Percentiles rank a stretch among this genome's conserved stretches.
These are phyloP conservation scores for Aspergillus awamori DNA, from an alignment of 2,329 filamentous ascomycete genomes.

Conservation along the genomic window DNA sequence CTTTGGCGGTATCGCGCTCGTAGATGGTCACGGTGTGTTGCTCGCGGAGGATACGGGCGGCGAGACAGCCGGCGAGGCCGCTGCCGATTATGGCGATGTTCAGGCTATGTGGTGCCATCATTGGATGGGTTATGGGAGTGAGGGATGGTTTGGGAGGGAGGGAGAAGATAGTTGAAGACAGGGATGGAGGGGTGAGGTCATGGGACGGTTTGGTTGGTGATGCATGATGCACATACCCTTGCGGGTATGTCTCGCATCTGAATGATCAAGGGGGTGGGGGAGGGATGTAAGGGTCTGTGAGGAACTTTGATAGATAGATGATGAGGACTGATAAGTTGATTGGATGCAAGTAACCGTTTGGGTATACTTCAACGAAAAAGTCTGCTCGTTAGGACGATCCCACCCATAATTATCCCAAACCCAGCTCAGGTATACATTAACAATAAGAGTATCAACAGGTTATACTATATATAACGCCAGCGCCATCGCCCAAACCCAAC, in stretches of 20 bases:
- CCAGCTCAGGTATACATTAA: not conserved
- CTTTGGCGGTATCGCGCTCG: not conserved
- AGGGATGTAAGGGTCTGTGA: too few species aligned
- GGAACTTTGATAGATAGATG: too few species aligned
- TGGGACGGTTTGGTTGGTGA: too few species aligned
- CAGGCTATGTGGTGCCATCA: not conserved
- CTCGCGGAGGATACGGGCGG: constrained; percentile 16
- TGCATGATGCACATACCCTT: too few species aligned
- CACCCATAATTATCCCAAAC: not conserved
- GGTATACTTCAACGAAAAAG: too few species aligned
- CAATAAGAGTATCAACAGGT: not conserved
- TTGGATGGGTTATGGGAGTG: not conserved
- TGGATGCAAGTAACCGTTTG: too few species aligned
- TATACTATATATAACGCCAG: not conserved
- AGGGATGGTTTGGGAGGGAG: not conserved
- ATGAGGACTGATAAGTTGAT: too few species aligned
- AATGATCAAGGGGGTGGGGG: too few species aligned
- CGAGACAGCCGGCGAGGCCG: constrained; percentile 17
- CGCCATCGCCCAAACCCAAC: not conserved
- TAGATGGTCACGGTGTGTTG: constrained; percentile 16
- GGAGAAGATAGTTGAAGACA: not conserved
- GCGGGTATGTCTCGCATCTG: too few species aligned
- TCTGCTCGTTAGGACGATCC: too few species aligned
- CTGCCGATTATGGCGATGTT: constrained; percentile 18
- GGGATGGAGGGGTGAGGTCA: too few species aligned